Evolutionary conservation across 768 basidiomycete species (phyloP).

Genomic region (Tylopilus sp.): DNA sequence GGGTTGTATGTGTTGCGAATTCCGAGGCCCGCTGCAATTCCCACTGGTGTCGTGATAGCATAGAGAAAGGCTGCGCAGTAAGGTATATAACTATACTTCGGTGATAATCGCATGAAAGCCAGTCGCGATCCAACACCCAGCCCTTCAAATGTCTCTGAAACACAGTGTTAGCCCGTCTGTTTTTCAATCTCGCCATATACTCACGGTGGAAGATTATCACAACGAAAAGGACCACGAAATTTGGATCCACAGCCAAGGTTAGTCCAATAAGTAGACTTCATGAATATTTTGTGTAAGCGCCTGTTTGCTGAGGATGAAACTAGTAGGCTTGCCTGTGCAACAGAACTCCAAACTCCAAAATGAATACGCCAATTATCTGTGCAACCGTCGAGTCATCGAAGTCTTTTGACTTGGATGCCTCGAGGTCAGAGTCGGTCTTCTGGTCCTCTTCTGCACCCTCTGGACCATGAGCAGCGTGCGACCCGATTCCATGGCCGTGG

Average conservation of each 20-base stretch:
- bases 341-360: conserved; percentile 91
- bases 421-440: conserved; percentile 25
- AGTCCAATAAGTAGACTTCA: conserved; percentile 79
- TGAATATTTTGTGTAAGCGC: not conserved
- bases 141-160: conserved; percentile 87
- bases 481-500: conserved; percentile 61
- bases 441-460: conserved; percentile 34
- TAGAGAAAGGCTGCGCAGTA: conserved; percentile 60
- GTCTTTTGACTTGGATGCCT: conserved; percentile 14
- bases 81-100: conserved; percentile 54
- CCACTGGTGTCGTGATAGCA: conserved; percentile 80
- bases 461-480: conserved; percentile 69
- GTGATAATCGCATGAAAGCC: conserved; percentile 65
- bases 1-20: conserved; percentile 80
- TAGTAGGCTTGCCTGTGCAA: conserved; percentile 58
- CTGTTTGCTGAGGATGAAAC: not conserved
- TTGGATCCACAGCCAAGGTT: conserved; percentile 82
- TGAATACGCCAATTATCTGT: conserved; percentile 83
- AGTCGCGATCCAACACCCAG: conserved; percentile 90
- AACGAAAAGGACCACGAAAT: conserved; percentile 83
- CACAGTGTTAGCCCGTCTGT: not conserved
- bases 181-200: conserved; percentile 28
- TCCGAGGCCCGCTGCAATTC: conserved; percentile 82
- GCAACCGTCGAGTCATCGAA: conserved; percentile 48
- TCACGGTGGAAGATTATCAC: conserved; percentile 91